Evolutionary conservation across 148 eudicot genomes (phyloP), one percentile per base, ranked within the genome.

Genomic region (Rhododendron henanense): DNA sequence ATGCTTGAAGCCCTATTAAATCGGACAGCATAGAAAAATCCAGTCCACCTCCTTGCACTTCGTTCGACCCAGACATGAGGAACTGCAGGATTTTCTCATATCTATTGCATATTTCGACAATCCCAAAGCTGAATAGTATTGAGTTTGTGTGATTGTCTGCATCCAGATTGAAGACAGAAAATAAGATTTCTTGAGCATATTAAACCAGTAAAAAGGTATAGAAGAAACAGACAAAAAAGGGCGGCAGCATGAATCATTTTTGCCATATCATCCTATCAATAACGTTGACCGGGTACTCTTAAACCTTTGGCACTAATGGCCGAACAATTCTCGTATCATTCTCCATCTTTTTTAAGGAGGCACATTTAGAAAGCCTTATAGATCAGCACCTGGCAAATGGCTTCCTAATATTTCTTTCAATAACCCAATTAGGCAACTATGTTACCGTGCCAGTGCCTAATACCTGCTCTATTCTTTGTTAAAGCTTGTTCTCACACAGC

Each of bases 131-230:
- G 65, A 92, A 86, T 73, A 85, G 87, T 23, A 89, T 65, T 19
- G 90, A 90, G 84, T 85, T 90, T 67, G 84, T 83, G 47, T 37
- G 86, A 84, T 88, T 75, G 59, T 93, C 98, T 96, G 96, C 89
- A 85, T 79, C 48, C 47, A 53, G 85, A 57, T 74, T 45, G 59
- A 63, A 47, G 13, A 82, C 37, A n/a, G 73, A 39, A 81, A n/a
- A 33, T 65, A 78, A 55, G 57, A 84, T 71, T 76, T 25, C 83
- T 47, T 28, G 45, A 23, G 77, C 44, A 45, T 78, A 51, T 31
- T 33, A 21, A 69, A 59, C 51, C 18, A 53, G 14, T 37, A 25
- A 73, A 77, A 44, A 84, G 33, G 21, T 6, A 78, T 0, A 59
- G 31, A 53, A 50, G 51, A 41, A 87, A 50, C 45, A 18, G 16